Evolutionary conservation across 345 rosid genomes (phyloP).

Genomic region (Gossypium longicalyx): DNA sequence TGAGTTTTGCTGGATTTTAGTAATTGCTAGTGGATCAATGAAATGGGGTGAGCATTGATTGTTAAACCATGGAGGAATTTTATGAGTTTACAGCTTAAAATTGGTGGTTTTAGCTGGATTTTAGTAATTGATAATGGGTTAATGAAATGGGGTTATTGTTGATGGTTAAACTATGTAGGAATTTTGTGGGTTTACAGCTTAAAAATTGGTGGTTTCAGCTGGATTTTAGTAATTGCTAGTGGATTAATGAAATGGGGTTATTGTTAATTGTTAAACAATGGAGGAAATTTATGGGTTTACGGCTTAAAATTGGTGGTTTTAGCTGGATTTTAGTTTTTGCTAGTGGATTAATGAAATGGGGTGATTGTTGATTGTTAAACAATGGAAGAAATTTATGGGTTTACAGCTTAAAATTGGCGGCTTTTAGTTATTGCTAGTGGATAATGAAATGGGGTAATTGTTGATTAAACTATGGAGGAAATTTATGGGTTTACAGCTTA

Average conservation of each 20-base stretch:
- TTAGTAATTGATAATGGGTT: background rate
- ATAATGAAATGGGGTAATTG: background rate
- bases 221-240: background rate
- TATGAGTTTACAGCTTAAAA: no score
- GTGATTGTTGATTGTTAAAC: background rate
- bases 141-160: background rate
- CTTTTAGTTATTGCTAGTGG: background rate
- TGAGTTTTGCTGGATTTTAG: background rate
- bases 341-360: background rate
- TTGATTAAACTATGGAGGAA: background rate
- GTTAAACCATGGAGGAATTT: background rate
- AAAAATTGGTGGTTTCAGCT: constrained; percentile 2
- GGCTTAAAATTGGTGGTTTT: background rate
- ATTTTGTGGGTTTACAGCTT: background rate
- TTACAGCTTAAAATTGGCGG: no score
- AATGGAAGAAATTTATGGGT: no score
- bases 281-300: background rate
- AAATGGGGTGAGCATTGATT: background rate
- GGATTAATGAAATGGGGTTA: background rate
- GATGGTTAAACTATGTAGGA: background rate
- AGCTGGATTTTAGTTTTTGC: background rate
- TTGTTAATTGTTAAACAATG: background rate
- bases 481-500: background rate
- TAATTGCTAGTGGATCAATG: background rate
- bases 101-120: background rate